Conservation (phyloP, 345 rosid genomes). For the Heritiera fomes region DNA sequence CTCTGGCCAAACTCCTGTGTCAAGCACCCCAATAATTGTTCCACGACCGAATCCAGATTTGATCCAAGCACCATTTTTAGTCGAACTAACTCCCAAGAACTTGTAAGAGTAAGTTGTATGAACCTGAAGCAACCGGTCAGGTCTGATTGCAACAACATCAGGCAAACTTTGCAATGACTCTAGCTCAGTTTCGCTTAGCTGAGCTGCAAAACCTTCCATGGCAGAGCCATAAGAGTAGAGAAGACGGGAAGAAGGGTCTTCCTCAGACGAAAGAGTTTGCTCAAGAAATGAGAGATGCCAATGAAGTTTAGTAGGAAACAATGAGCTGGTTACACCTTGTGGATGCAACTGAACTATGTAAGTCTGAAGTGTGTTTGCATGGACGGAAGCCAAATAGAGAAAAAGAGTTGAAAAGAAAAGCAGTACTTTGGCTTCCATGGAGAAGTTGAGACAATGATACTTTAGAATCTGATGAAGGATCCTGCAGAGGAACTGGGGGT, state of each 20-base stretch:
- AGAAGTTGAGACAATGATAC: conserved; percentile 18
- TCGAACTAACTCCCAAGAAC: conserved; percentile 68
- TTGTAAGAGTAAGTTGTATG: conserved; percentile 89
- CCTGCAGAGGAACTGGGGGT: conserved; percentile 39
- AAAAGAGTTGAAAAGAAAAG: conserved; percentile 33
- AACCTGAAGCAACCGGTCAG: conserved; percentile 61
- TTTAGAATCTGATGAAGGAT: conserved; percentile 41
- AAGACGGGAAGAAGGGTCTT: conserved; percentile 63
- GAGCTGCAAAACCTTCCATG: conserved; percentile 88
- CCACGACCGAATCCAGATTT: conserved; percentile 64
- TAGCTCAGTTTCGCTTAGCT: conserved; percentile 56
- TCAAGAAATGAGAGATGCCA: conserved; percentile 77
- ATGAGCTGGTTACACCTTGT: conserved; percentile 36
- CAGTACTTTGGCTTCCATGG: conserved; percentile 41
- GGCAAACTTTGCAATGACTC: conserved; percentile 45
- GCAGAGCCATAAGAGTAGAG: conserved; percentile 86
- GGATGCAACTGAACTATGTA: conserved; percentile 91
- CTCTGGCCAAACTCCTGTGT: conserved; percentile 93
- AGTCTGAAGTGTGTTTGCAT: conserved; percentile 46
- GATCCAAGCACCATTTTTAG: conserved; percentile 54
- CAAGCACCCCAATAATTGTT: conserved; percentile 71
- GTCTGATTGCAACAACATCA: conserved; percentile 69
- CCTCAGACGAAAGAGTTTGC: conserved; percentile 40
- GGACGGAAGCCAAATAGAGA: conserved; percentile 33
- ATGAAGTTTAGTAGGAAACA: conserved; percentile 49